phyloP scores from a whole-genome alignment of 768 basidiomycete species.

The Macrocybe gigantea region DNA sequence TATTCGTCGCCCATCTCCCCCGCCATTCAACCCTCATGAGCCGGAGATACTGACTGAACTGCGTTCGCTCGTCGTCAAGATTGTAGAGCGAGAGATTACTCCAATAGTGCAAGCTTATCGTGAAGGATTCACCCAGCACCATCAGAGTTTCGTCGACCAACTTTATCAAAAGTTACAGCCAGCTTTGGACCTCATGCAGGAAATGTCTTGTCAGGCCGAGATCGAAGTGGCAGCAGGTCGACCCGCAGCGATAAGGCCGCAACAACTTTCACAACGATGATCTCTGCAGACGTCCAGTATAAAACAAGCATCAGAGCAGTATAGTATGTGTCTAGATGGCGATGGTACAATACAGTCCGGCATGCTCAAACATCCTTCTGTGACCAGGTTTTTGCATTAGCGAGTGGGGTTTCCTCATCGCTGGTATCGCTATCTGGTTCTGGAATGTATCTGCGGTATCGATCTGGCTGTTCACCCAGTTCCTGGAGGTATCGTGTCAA shows the following conservation, averaged over 20 bases:
- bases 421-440: conserved; percentile 38
- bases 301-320: no score
- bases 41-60: no score
- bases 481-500: conserved; percentile 49
- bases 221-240: neutral
- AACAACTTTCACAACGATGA: no score
- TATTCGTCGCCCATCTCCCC: conserved; percentile 8
- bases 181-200: conserved; percentile 22
- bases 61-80: conserved; percentile 4
- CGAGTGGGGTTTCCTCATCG: conserved; percentile 27
- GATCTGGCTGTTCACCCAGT: conserved; percentile 47
- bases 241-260: no score
- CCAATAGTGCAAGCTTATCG: conserved; percentile 18
- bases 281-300: no score
- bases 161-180: conserved; percentile 23
- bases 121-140: conserved; percentile 15
- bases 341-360: no score
- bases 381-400: neutral
- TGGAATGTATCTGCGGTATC: conserved; percentile 67
- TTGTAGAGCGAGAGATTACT: conserved; percentile 17
- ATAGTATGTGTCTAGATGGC: no score
- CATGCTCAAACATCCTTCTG: no score
- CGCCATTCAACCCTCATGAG: conserved; percentile 10
- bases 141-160: conserved; percentile 16
- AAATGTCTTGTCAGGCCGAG: conserved; percentile 19